Evolutionary conservation across 2,329 filamentous ascomycete genomes (phyloP).

Genomic region (Tolypocladium endophyticum): DNA sequence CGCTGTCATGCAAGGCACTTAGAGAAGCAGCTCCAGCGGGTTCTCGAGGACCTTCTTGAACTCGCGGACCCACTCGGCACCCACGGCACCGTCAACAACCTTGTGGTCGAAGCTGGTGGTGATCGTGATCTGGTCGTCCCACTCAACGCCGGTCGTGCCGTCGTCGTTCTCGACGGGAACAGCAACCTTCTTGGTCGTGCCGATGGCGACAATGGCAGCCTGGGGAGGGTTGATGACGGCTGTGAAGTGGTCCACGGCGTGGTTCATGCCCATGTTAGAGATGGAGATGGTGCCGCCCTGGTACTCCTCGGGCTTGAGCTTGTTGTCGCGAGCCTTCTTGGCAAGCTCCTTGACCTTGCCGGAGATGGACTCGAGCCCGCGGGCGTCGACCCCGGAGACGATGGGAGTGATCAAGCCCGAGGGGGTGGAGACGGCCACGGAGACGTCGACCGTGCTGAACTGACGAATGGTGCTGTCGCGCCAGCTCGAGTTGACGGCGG

Average conservation of each 20-base stretch:
- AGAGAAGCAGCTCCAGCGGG: slow-evolving; percentile 88
- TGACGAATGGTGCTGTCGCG: slow-evolving; percentile 82
- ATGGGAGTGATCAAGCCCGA: slow-evolving; percentile 95
- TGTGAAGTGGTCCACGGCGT: slow-evolving; percentile 91
- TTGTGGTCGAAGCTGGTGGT: slow-evolving; percentile 98
- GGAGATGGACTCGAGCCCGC: slow-evolving; percentile 83
- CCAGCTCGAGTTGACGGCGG: slow-evolving; percentile 94
- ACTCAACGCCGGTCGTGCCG: slow-evolving; percentile 63
- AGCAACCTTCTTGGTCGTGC: slow-evolving; percentile 91
- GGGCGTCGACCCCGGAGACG: slow-evolving; percentile 76
- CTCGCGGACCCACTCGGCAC: slow-evolving; percentile 92
- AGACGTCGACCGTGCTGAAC: slow-evolving; percentile 88
- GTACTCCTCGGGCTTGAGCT: slow-evolving; percentile 99
- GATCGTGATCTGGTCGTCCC: slow-evolving; percentile 94
- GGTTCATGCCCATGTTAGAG: slow-evolving; percentile 99
- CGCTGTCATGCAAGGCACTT: slow-evolving; percentile 20
- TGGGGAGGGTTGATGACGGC: slow-evolving; percentile 99
- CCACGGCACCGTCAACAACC: slow-evolving; percentile 92
- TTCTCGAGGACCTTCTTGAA: slow-evolving; percentile 98
- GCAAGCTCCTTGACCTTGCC: slow-evolving; percentile 88
- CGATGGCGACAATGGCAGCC: slow-evolving; percentile 87
- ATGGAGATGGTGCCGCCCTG: slow-evolving; percentile 98
- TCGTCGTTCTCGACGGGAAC: slow-evolving; percentile 79
- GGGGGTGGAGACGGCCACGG: slow-evolving; percentile 89
- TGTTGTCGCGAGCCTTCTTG: slow-evolving; percentile 90